Evolutionary conservation across 208 protist species (phyloP), one percentile per base, ranked within the genome.

Genomic region (Crithidia sp.): DNA sequence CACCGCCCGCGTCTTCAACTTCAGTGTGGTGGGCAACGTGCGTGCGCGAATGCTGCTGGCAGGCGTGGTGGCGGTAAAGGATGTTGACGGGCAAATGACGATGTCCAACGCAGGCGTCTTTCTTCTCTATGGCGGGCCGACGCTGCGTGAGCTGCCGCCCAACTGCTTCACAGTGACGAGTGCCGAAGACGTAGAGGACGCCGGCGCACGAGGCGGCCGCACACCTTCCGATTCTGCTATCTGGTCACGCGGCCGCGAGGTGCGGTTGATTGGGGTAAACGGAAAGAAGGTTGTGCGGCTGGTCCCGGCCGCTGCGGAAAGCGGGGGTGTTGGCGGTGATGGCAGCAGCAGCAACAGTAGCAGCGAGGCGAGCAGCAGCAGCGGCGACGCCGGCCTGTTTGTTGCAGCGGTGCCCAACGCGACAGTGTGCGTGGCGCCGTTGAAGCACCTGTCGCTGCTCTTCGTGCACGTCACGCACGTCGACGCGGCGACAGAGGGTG

Each of bases 71-170:
- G 71, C 71, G n/a, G 6, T 76, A 12, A 7, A 62, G 4, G 71
- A 76, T 28, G n/a, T 69, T n/a, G 71, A 76, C n/a, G 71, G 71
- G 5, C 71, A 58, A 14, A n/a, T 76, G 52, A 28, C 62, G 4
- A 10, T 47, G 7, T 47, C 50, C 7, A 61, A 76, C 19, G 7
- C 9, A 16, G 54, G 39, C 7, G 16, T 53, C n/a, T 62, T 61
- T n/a, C 10, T 74, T 12, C 41, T 74, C 19, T 61, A 41, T n/a
- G 52, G 60, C 17, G 59, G 52, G 10, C 37, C 49, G 4, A 9
- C 45, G 37, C 19, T 36, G 4, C 4, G 62, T 7, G 14, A 4
- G 16, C 2, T 54, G 41, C 62, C 49, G n/a, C 16, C 62, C 10
- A 43, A 50, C n/a, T 67, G 62, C 37, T 8, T 17, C 62, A 39